Evolutionary conservation across 2,329 filamentous ascomycete genomes (phyloP), one percentile per base, ranked within the genome.

Genomic region (Clarireedia hainanense): DNA sequence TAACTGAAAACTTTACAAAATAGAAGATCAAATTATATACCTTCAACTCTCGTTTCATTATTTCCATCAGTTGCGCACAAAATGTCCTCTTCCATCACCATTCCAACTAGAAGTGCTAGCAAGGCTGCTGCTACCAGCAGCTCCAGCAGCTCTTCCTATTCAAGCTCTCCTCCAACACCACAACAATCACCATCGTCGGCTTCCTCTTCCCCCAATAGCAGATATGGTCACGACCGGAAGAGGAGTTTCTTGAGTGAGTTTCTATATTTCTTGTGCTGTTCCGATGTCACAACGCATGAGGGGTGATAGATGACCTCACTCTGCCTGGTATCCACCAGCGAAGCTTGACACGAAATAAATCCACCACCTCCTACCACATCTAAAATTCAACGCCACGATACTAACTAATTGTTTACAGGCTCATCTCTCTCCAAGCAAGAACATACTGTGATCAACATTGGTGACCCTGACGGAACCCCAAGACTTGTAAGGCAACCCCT

Each of bases 371-470:
- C n/a, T 27, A 12, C 23, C 24, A 47, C 27, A 39, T n/a, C 27
- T 12, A 47, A 20, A 71, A 73, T 62, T 7, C 39, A 42, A 72
- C 66, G 59, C 42, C 49, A 17, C 7, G 20, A 26, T 43, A 46
- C 20, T 40, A 27, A 36, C 48, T 36, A 49, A 27, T 36, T 6
- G 36, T 40, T n/a, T 45, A 26, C 62, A 90, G 87, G 87, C 70
- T 80, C 82, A 43, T 85, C 86, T 17, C 76, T 91, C 59, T 83
- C 83, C 46, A 84, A 88, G 69, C 80, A 87, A 64, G 86, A 91
- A 71, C 86, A 86, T 66, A 90, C 85, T n/a, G 86, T 90, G 47
- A 83, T 91, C 70, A 88, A 91, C 69, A 83, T 92, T 62, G 87
- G 85, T 43, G 81, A 87, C 60, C 82, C 83, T 24, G 86, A 90